Conservation (phyloP, 1,284 basidiomycete species). For the Puccinia coronata region DNA sequence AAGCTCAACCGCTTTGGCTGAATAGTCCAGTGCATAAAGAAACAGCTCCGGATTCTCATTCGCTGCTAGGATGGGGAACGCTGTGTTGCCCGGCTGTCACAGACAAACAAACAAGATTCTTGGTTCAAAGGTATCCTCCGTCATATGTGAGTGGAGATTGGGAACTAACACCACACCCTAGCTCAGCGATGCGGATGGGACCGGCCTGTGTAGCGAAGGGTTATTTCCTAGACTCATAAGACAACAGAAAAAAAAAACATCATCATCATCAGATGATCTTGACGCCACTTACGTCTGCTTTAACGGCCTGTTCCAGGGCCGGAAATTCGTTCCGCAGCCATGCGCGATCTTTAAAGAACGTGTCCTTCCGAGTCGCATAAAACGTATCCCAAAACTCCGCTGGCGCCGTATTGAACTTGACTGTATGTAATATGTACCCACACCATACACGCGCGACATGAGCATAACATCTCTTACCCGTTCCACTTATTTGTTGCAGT, state of each 20-base stretch:
- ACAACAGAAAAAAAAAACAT: no score
- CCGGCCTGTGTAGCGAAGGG: no score
- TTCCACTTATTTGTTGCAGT: neutral
- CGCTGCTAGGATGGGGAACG: slow-evolving; percentile 79
- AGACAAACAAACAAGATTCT: neutral
- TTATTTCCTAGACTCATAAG: no score
- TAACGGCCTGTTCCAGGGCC: slow-evolving; percentile 72
- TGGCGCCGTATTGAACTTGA: slow-evolving; percentile 64
- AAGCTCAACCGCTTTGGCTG: slow-evolving; percentile 82
- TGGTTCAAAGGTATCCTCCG: no score
- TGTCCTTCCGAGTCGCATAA: slow-evolving; percentile 75
- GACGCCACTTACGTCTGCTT: slow-evolving; percentile 65
- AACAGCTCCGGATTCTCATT: slow-evolving; percentile 79
- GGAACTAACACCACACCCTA: slow-evolving; percentile 71
- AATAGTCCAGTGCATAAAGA: slow-evolving; percentile 86
- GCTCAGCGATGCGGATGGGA: slow-evolving; percentile 71
- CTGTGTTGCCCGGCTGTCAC: slow-evolving; percentile 75
- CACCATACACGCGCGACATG: no score
- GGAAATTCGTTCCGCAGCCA: slow-evolving; percentile 94
- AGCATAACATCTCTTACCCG: no score
- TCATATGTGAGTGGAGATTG: no score
- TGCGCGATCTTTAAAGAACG: slow-evolving; percentile 89
- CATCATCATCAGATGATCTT: no score
- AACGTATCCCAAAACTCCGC: slow-evolving; percentile 83
- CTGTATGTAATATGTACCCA: slow-evolving; percentile 48